Evolutionary conservation across 139 green algal species (phyloP).

Genomic region (Tetradesmus lagerheimii): DNA sequence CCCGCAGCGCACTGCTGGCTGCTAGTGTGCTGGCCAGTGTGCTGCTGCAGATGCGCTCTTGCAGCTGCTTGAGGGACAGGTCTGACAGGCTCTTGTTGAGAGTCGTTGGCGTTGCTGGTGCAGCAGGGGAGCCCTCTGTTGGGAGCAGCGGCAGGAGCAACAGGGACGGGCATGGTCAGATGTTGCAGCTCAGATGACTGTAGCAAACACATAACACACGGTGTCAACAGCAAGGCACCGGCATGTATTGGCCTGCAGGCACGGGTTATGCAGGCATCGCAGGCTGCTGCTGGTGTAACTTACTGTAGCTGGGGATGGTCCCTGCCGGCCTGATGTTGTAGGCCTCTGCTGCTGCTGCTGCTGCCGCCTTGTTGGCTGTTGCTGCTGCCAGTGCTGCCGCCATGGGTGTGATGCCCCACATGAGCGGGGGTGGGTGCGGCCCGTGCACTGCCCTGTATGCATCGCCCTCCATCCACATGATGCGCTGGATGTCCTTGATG

Average conservation of each 20-base stretch:
- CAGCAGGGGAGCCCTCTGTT: background rate
- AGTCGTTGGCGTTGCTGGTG: background rate
- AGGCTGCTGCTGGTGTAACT: background rate
- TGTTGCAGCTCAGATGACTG: background rate
- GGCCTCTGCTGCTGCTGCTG: background rate
- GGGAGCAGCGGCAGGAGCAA: too few species aligned
- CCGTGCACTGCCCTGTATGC: slow-evolving; percentile 51
- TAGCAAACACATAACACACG: background rate
- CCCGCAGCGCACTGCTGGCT: slow-evolving; percentile 3
- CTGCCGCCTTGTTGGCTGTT: background rate
- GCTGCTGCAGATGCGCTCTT: slow-evolving; percentile 25
- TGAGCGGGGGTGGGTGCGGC: slow-evolving; percentile 40
- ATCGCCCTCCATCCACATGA: slow-evolving; percentile 69
- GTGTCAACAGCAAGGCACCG: background rate
- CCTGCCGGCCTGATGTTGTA: background rate
- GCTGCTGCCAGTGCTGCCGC: slow-evolving; percentile 6
- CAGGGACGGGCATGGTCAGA: background rate
- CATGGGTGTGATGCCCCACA: slow-evolving; percentile 39
- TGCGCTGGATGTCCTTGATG: slow-evolving; percentile 75
- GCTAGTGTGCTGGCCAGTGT: background rate
- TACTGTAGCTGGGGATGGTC: background rate
- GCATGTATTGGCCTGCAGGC: background rate
- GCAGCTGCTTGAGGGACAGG: slow-evolving; percentile 42
- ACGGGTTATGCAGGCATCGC: background rate
- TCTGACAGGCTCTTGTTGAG: slow-evolving; percentile 37